phyloP scores from a whole-genome alignment of 495 filamentous ascomycete species.

The Podospora sp. region DNA sequence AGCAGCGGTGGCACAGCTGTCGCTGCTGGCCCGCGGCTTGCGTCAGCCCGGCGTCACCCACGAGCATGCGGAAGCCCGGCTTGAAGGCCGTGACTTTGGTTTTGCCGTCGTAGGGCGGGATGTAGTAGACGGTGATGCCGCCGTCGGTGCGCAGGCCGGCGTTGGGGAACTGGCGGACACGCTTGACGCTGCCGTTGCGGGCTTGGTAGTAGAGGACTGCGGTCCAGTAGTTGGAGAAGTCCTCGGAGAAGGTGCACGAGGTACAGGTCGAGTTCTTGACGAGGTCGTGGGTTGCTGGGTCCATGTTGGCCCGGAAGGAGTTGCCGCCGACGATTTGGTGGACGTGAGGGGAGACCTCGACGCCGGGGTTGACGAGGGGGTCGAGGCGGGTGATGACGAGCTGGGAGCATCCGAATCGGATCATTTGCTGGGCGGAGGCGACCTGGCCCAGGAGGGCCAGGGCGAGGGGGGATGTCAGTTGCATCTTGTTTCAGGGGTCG shows the following conservation, averaged over 20 bases:
- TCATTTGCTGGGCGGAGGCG: conserved; percentile 37
- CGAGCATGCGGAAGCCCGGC: conserved; percentile 47
- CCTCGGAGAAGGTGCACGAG: conserved; percentile 44
- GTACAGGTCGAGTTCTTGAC: conserved; percentile 43
- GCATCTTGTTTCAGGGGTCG: conserved; percentile 26
- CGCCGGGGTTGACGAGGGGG: conserved; percentile 45
- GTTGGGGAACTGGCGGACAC: conserved; percentile 49
- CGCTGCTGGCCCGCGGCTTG: conserved; percentile 32
- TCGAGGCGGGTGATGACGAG: conserved; percentile 45
- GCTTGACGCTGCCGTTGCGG: conserved; percentile 47
- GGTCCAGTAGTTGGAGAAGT: conserved; percentile 53
- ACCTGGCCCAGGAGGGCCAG: conserved; percentile 46
- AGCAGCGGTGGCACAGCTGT: conserved; percentile 51
- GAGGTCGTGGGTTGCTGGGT: conserved; percentile 38
- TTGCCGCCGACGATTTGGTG: conserved; percentile 48
- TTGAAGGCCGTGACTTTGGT: conserved; percentile 51
- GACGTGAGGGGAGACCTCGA: conserved; percentile 41
- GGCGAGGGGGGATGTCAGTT: conserved; percentile 32
- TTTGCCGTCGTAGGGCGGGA: conserved; percentile 47
- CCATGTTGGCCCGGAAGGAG: conserved; percentile 46
- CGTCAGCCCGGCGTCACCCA: conserved; percentile 39
- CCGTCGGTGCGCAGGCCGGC: conserved; percentile 43
- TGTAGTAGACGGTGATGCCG: conserved; percentile 54
- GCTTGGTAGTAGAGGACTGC: conserved; percentile 49
- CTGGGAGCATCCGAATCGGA: conserved; percentile 49